These are phyloP conservation scores for Pyrenophora tritici-repentis DNA, from an alignment of 2,329 filamentous ascomycete genomes.

Conservation along the genomic window DNA sequence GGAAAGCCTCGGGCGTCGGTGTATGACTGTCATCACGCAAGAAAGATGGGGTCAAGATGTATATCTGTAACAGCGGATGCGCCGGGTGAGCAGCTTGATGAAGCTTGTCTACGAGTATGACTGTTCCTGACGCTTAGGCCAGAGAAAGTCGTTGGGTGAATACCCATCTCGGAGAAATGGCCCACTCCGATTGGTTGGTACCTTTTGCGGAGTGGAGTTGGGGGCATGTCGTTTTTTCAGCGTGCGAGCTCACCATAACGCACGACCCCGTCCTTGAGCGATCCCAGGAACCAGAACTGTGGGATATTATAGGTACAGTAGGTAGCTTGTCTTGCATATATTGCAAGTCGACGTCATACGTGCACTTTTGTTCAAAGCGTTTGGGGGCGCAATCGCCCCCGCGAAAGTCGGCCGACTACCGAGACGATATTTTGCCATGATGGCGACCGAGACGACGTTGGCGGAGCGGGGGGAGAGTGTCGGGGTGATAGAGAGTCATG, in stretches of 20 bases:
- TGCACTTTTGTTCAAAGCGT: conserved; percentile 13
- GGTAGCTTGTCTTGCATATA: too few species aligned
- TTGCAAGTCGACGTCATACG: conserved; percentile 25
- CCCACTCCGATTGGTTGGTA: conserved; percentile 22
- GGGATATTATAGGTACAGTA: neutral
- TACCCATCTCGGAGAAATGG: conserved; percentile 1
- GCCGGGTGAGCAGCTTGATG: too few species aligned
- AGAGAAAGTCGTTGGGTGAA: neutral
- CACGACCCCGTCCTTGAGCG: neutral
- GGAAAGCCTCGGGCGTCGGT: too few species aligned
- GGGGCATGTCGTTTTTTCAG: conserved; percentile 16
- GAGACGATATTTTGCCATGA: neutral
- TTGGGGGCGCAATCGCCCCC: conserved; percentile 32
- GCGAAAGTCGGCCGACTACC: conserved; percentile 4
- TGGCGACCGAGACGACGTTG: too few species aligned
- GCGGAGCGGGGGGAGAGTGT: conserved; percentile 2
- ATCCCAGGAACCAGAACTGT: neutral
- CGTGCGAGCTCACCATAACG: conserved; percentile 1
- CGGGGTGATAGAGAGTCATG: too few species aligned
- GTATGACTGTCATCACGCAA: neutral
- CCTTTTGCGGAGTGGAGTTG: neutral
- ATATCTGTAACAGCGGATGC: too few species aligned
- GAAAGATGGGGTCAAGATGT: too few species aligned
- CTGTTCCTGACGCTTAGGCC: too few species aligned
- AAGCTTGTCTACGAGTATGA: too few species aligned